These are phyloP conservation scores for Dicorynia guianensis DNA, from an alignment of 306 rosid species.

Conservation along the genomic window DNA sequence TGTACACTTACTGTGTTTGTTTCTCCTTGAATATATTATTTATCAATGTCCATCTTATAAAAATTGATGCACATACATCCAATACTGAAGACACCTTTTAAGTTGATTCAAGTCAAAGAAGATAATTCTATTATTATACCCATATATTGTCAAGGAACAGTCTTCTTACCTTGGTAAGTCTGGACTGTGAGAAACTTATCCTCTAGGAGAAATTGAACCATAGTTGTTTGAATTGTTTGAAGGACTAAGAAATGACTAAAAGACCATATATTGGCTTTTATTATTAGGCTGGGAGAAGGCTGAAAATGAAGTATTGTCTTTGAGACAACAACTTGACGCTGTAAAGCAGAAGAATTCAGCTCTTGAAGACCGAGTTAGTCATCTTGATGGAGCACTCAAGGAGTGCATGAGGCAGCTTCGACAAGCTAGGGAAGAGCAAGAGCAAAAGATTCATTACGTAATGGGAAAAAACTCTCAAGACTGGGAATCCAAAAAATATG, in stretches of 20 bases:
- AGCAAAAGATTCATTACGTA: conserved; percentile 59
- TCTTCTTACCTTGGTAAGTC: conserved; percentile 11
- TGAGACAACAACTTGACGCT: conserved; percentile 71
- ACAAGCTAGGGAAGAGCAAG: conserved; percentile 80
- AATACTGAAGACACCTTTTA: not conserved
- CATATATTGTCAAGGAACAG: not conserved
- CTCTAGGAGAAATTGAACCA: conserved; percentile 16
- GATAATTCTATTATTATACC: not conserved
- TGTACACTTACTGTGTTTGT: conserved; percentile 16
- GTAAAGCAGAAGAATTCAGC: conserved; percentile 62
- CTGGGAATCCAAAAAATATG: conserved; percentile 63
- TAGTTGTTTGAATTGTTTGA: conserved; percentile 28
- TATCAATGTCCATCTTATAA: not conserved
- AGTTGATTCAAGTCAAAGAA: not conserved
- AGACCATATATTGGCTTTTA: not conserved
- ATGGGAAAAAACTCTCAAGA: conserved; percentile 56
- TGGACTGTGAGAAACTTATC: conserved; percentile 13
- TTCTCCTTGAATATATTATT: conserved; percentile 20
- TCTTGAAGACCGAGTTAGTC: conserved; percentile 78
- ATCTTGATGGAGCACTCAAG: conserved; percentile 86
- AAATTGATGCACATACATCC: not conserved
- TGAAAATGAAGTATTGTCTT: conserved; percentile 61
- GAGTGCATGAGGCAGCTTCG: conserved; percentile 87
- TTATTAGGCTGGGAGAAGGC: conserved; percentile 89
- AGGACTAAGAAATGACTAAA: not conserved